Evolutionary conservation across 2,329 filamentous ascomycete genomes (phyloP), one percentile per base, ranked within the genome.

Genomic region (Alternaria sp.): DNA sequence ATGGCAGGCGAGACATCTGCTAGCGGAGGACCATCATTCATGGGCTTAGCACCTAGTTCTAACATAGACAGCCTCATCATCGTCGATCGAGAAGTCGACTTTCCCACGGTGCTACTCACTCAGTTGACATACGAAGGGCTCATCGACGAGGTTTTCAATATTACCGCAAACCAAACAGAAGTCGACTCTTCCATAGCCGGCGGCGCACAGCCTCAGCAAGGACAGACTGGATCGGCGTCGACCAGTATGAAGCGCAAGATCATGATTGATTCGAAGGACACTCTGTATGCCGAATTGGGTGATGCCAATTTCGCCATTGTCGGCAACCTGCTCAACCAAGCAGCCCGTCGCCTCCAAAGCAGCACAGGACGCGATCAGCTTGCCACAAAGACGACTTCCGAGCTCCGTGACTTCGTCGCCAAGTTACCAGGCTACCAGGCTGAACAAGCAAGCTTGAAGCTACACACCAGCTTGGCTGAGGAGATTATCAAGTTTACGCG

Each of bases 51-150:
- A 11, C 94, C 95, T 12, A 98, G 95, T 77, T 91, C 91, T 11
- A 89, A 89, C 7, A 91, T 93, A 48, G 95, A 99, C 77, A 96
- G 91, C 73, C 83, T 97, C 61, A 94, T 99, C 71, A 91, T 99
- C 62, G 93, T 99, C 56, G 95, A 99, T 78, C 91, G 95, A 51
- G 94, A 97, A 75, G 91, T 97, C 56, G 95, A 99, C 77, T 93
- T 95, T 72, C 92, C 94, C 16, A 97, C 95, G 1, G 90, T 91
- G 0, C 85, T 99, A 16, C 88, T 99, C 54, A 98, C 94, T 0
- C 95, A 99, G 76, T 83, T 99, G 63, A 99, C 95, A 1, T 99
- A 99, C 73, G 94, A 99, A 80, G 95, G 95, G 4, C 84, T 99
- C 26, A 90, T 99, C 54, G 96, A 99, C 73, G 95, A 99, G 76